A percentile compares a stretch with the other conserved stretches of the same genome.
These are phyloP conservation scores for Corinectria fuckeliana DNA, from an alignment of 2,329 filamentous ascomycete species.

Conservation along the genomic window DNA sequence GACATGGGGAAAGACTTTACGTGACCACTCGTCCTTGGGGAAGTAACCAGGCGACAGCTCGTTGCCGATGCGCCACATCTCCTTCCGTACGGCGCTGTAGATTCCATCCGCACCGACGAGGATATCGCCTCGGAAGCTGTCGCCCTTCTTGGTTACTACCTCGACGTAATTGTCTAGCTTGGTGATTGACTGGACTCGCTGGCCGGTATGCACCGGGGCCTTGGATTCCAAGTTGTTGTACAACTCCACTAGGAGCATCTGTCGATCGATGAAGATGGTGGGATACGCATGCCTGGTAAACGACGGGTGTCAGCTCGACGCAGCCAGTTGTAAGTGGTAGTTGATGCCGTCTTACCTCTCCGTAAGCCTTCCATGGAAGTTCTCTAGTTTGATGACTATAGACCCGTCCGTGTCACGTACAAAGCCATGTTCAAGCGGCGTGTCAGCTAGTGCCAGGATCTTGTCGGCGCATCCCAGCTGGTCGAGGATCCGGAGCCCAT, in stretches of 20 bases:
- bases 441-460: neutral
- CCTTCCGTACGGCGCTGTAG: constrained; percentile 44
- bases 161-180: constrained; percentile 16
- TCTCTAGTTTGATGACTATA: neutral
- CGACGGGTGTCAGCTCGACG: neutral
- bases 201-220: constrained; percentile 20
- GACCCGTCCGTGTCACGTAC: neutral
- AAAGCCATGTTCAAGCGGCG: neutral
- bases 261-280: constrained; percentile 44
- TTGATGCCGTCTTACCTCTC: neutral
- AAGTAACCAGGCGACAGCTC: neutral
- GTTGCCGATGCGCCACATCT: constrained; percentile 26
- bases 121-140: constrained; percentile 38
- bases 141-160: constrained; percentile 43
- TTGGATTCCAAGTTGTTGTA: constrained; percentile 44
- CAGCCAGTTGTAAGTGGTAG: neutral
- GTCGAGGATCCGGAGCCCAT: constrained; percentile 54
- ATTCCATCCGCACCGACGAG: constrained; percentile 50
- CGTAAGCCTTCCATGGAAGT: neutral
- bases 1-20: neutral
- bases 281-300: constrained; percentile 37
- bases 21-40: neutral
- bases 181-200: constrained; percentile 17
- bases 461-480: constrained; percentile 45
- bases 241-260: constrained; percentile 42